Base-by-base conservation (phyloP, 2,329 filamentous ascomycete genomes). In the Teratosphaeria gauchensis region DNA sequence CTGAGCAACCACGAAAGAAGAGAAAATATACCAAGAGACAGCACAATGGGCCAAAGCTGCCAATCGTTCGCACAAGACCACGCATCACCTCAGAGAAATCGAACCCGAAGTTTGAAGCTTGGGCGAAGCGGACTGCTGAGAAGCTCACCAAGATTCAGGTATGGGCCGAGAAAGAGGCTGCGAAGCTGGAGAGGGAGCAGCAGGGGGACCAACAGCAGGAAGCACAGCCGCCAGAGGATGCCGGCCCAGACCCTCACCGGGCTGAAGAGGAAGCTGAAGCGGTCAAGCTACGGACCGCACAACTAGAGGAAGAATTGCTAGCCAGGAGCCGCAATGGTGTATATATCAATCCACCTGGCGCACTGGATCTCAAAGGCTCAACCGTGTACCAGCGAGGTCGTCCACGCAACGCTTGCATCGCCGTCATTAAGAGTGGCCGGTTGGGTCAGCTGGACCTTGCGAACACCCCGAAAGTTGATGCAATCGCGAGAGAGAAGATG, bases 311-410 rank as follows among this genome's bases (percentile, higher is more conserved):
- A 5, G 64, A 67, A 9, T 68, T 74, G n/a, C 60, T 68, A 30
- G 62, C 64, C n/a, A 69, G 69, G 31, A 56, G 64, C 8, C 61
- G 64, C 4, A 70, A 75, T 38, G 76, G 76, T 0, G 56, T 79
- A 0, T 77, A 77, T 60, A 66, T 78, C 56, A 74, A 79, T 59
- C 75, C 76, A n/a, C 75, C 73, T 28, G 74, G 75, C 16, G 76
- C 74, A n/a, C 66, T 63, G 14, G 66, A 65, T 19, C 42, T 62
- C 30, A 70, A 72, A 53, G 55, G 63, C 48, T 28, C 68, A 48
- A 48, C n/a, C 6, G 42, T 48, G 1, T 48, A 21, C 7, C 42
- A 48, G n/a, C 42, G 42, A 48, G 78, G 78, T 28, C 71, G 76
- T 31, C 76, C 76, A 8, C 69, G 68, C 16, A 78, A 75, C 58